phyloP scores from a whole-genome alignment of 2,329 filamentous ascomycete species.

The Diatrype stigma region DNA sequence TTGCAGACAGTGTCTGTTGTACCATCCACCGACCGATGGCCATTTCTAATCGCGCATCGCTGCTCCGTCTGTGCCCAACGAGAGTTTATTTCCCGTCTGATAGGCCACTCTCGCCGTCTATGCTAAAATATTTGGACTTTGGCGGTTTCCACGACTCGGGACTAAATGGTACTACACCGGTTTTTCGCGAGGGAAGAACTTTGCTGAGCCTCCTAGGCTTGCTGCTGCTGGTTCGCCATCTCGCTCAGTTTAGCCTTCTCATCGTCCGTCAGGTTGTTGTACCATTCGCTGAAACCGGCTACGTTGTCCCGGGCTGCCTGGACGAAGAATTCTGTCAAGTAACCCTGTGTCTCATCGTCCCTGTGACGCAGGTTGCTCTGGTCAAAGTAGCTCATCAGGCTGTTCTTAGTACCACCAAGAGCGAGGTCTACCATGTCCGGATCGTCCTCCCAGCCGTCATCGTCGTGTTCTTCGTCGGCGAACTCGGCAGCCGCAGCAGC shows the following conservation, averaged over 20 bases:
- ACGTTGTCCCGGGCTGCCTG: slow-evolving; percentile 52
- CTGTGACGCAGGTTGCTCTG: slow-evolving; percentile 58
- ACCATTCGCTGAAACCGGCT: slow-evolving; percentile 54
- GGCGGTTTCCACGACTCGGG: too few species aligned
- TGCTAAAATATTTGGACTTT: too few species aligned
- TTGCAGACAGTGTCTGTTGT: too few species aligned
- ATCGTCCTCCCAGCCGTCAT: slow-evolving; percentile 88
- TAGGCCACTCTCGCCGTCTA: too few species aligned
- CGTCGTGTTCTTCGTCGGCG: slow-evolving; percentile 61
- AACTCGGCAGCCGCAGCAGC: slow-evolving; percentile 56
- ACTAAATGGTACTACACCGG: too few species aligned
- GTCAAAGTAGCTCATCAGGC: slow-evolving; percentile 76
- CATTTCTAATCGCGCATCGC: too few species aligned
- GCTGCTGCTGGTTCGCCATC: slow-evolving; percentile 36
- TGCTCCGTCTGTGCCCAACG: too few species aligned
- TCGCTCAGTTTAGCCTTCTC: slow-evolving; percentile 55
- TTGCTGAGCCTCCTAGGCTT: slow-evolving; percentile 7
- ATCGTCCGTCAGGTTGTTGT: slow-evolving; percentile 48
- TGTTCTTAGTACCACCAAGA: slow-evolving; percentile 61
- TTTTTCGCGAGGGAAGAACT: neutral
- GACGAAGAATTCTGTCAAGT: slow-evolving; percentile 78
- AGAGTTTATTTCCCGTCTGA: too few species aligned
- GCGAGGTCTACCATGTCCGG: slow-evolving; percentile 73
- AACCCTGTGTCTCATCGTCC: slow-evolving; percentile 88
- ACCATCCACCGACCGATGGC: too few species aligned